These are phyloP conservation scores for Stylosanthes scabra DNA, from an alignment of 331 rosid genomes.

Conservation along the genomic window DNA sequence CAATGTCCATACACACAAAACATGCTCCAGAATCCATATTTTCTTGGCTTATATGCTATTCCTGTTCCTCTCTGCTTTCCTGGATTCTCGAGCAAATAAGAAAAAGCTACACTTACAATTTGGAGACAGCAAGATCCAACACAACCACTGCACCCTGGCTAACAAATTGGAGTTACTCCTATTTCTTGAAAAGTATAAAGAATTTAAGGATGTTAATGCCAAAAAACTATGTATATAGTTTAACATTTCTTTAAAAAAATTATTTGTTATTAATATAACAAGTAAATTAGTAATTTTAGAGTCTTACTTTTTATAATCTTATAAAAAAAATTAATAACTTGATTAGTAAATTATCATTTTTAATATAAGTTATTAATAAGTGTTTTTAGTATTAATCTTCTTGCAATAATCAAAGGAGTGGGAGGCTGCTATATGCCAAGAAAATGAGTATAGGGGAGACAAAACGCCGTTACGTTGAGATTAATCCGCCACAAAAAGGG, in stretches of 20 bases:
- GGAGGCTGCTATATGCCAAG: background rate
- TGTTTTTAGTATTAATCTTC: background rate
- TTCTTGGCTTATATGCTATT: conserved; percentile 51
- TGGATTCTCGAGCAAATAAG: conserved; percentile 39
- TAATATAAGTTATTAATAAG: too few relatives aligned
- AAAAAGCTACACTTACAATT: conserved; percentile 19
- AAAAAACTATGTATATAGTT: too few relatives aligned
- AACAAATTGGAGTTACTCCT: too few relatives aligned
- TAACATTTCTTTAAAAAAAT: too few relatives aligned
- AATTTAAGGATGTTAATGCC: too few relatives aligned
- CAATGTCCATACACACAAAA: conserved; percentile 9
- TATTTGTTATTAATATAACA: too few relatives aligned
- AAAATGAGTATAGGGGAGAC: conserved; percentile 44
- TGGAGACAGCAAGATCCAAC: background rate
- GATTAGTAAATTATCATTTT: too few relatives aligned
- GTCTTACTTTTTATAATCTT: too few relatives aligned
- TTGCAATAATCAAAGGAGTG: background rate
- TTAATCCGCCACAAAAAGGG: conserved; percentile 29
- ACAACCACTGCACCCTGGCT: too few relatives aligned
- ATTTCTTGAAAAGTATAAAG: too few relatives aligned
- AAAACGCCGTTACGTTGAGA: conserved; percentile 47
- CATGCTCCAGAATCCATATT: conserved; percentile 31
- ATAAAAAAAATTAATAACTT: too few relatives aligned
- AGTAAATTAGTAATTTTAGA: too few relatives aligned
- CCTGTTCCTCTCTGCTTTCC: conserved; percentile 33